These are phyloP conservation scores for Penicillium arizonense DNA, from an alignment of 495 filamentous ascomycete species.

Conservation along the genomic window DNA sequence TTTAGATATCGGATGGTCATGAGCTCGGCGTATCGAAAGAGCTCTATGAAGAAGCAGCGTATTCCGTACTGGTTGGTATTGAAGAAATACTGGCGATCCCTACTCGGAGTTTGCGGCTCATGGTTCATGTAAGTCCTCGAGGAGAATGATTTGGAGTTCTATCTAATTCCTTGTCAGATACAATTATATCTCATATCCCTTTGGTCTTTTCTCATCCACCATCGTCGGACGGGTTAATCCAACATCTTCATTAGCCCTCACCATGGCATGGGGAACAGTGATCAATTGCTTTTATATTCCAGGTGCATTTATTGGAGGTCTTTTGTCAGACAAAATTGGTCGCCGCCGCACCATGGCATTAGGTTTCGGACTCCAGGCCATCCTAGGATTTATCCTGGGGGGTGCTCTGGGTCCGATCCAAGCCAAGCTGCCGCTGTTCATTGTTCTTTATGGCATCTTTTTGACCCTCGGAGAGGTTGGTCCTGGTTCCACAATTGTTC, in stretches of 20 bases:
- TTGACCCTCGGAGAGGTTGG: conserved; percentile 73
- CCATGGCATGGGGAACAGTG: conserved; percentile 75
- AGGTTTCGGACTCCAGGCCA: conserved; percentile 59
- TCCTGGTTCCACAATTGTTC: conserved; percentile 79
- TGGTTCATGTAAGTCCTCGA: conserved; percentile 34
- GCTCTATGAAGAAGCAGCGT: conserved; percentile 47
- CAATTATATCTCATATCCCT: conserved; percentile 41
- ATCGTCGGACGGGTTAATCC: conserved; percentile 38
- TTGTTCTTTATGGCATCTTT: conserved; percentile 69
- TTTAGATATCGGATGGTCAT: conserved; percentile 36
- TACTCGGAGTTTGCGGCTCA: conserved; percentile 30
- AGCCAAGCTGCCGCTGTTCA: conserved; percentile 62
- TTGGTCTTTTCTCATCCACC: conserved; percentile 37
- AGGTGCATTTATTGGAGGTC: conserved; percentile 68
- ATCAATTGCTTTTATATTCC: conserved; percentile 82
- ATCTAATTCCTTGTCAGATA: conserved; percentile 19
- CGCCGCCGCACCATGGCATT: conserved; percentile 62
- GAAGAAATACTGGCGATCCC: conserved; percentile 38
- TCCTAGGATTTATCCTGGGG: conserved; percentile 73
- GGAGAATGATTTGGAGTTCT: not conserved
- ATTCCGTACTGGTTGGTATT: conserved; percentile 30
- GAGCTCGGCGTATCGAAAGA: conserved; percentile 69
- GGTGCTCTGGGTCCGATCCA: conserved; percentile 56
- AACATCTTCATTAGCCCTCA: conserved; percentile 45
- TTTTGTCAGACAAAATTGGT: conserved; percentile 64